Evolutionary conservation across 345 rosid genomes (phyloP).

Genomic region (Linum tenue): DNA sequence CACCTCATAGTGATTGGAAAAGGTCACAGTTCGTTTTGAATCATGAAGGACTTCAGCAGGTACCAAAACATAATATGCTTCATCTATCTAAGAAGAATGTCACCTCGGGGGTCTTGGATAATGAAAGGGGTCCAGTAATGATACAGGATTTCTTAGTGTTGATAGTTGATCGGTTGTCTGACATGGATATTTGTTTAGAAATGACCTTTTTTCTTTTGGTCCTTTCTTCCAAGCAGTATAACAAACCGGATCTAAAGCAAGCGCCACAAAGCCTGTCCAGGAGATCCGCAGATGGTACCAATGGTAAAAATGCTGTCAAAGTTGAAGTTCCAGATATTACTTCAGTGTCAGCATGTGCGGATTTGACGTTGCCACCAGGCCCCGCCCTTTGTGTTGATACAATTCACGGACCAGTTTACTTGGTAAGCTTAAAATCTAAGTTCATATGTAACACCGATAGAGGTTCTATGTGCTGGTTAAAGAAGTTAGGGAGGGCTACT

Average conservation of each 20-base stretch:
- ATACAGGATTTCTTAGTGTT: background rate
- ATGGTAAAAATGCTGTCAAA: constrained; percentile 45
- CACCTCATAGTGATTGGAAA: constrained; percentile 91
- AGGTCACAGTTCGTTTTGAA: constrained; percentile 62
- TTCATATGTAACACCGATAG: background rate
- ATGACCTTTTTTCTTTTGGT: background rate
- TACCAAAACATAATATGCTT: constrained; percentile 10
- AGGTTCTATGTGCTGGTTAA: background rate
- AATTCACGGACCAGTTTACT: constrained; percentile 54
- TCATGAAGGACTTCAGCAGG: constrained; percentile 86
- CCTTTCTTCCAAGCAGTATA: constrained; percentile 27
- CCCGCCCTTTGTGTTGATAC: constrained; percentile 91
- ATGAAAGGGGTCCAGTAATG: no score
- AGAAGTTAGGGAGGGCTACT: background rate
- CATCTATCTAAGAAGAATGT: background rate
- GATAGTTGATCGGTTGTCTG: background rate
- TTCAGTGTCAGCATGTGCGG: constrained; percentile 83
- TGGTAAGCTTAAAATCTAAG: constrained; percentile 36
- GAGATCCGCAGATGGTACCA: constrained; percentile 32
- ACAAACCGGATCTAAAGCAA: constrained; percentile 49
- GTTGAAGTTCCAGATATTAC: constrained; percentile 69
- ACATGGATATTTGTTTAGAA: background rate
- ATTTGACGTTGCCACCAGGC: constrained; percentile 91
- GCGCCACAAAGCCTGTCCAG: constrained; percentile 47
- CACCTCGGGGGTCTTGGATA: background rate